phyloP scores from a whole-genome alignment of 2,329 filamentous ascomycete species.

The Cladosporium phlei region DNA sequence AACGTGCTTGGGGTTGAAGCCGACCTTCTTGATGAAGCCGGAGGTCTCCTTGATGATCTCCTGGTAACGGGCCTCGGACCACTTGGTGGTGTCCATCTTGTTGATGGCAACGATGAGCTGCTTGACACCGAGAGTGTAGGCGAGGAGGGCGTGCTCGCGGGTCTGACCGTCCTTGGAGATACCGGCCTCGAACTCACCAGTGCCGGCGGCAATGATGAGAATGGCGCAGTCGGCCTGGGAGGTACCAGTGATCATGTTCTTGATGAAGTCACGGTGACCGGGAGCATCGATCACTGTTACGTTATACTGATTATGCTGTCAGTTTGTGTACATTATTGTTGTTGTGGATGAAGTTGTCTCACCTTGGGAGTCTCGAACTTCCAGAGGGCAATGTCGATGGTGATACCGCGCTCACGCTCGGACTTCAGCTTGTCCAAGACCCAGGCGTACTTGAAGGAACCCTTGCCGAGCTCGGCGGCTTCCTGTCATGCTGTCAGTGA shows the following conservation, averaged over 20 bases:
- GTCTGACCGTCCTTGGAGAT: slow-evolving; percentile 99
- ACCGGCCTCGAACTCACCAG: slow-evolving; percentile 99
- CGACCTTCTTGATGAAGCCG: slow-evolving; percentile 99
- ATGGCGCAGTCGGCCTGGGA: slow-evolving; percentile 99
- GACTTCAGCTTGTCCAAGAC: slow-evolving; percentile 99
- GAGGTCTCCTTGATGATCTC: slow-evolving; percentile 99
- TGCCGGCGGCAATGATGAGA: slow-evolving; percentile 99
- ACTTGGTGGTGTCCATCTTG: slow-evolving; percentile 99
- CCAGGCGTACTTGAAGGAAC: slow-evolving; percentile 99
- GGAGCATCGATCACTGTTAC: slow-evolving; percentile 65
- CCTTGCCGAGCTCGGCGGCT: slow-evolving; percentile 98
- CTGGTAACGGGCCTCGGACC: slow-evolving; percentile 91
- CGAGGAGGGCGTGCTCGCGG: slow-evolving; percentile 99
- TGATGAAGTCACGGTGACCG: slow-evolving; percentile 99
- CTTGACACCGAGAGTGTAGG: slow-evolving; percentile 99
- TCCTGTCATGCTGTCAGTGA: slow-evolving; percentile 56
- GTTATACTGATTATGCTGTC: slow-evolving; percentile 2
- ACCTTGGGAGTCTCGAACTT: slow-evolving; percentile 99
- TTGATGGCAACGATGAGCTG: slow-evolving; percentile 99
- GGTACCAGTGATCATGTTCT: slow-evolving; percentile 99
- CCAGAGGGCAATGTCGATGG: slow-evolving; percentile 99
- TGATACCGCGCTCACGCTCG: slow-evolving; percentile 99
- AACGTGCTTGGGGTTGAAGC: slow-evolving; percentile 99
- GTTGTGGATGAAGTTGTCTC: slow-evolving; percentile 42
- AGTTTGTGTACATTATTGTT: too few relatives aligned